Percentiles rank a stretch among this genome's conserved stretches.
These are phyloP conservation scores for Lachnellula suecica DNA, from an alignment of 2,329 filamentous ascomycete species.

Conservation along the genomic window DNA sequence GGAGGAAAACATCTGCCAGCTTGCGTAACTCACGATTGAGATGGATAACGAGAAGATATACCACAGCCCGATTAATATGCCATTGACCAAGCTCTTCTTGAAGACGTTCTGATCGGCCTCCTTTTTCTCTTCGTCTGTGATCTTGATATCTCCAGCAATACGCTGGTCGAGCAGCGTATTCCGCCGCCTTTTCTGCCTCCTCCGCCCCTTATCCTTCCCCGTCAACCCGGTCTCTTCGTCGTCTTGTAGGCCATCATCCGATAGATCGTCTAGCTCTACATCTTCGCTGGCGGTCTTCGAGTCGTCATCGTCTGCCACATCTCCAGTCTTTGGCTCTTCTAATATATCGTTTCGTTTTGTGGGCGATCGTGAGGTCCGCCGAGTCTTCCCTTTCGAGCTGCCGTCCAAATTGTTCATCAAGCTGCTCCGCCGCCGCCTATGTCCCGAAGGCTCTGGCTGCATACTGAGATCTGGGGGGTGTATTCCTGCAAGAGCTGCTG, in stretches of 20 bases:
- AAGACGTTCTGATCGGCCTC: conserved; percentile 74
- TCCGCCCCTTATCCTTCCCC: conserved; percentile 66
- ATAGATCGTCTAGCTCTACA: conserved; percentile 56
- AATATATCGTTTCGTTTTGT: conserved; percentile 16
- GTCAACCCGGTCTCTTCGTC: conserved; percentile 91
- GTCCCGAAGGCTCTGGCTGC: conserved; percentile 28
- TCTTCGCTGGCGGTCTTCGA: conserved; percentile 42
- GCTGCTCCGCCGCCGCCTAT: conserved; percentile 32
- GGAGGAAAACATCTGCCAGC: not conserved
- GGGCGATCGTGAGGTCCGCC: conserved; percentile 16
- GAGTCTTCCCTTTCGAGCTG: conserved; percentile 7
- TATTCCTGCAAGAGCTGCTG: conserved; percentile 19
- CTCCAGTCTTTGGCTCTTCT: conserved; percentile 20
- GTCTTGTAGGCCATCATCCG: conserved; percentile 71
- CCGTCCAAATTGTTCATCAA: conserved; percentile 27
- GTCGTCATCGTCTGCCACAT: conserved; percentile 26
- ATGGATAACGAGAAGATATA: conserved; percentile 89
- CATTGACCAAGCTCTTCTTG: conserved; percentile 70
- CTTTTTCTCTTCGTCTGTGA: conserved; percentile 71
- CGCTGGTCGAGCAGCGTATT: conserved; percentile 71
- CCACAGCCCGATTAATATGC: conserved; percentile 82
- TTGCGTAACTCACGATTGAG: conserved; percentile 66
- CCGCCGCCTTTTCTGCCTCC: conserved; percentile 63
- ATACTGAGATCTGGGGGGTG: conserved; percentile 19
- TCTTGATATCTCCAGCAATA: conserved; percentile 57